Evolutionary conservation across 305 asterid genomes (phyloP).

Genomic region (Solanum hybrid): DNA sequence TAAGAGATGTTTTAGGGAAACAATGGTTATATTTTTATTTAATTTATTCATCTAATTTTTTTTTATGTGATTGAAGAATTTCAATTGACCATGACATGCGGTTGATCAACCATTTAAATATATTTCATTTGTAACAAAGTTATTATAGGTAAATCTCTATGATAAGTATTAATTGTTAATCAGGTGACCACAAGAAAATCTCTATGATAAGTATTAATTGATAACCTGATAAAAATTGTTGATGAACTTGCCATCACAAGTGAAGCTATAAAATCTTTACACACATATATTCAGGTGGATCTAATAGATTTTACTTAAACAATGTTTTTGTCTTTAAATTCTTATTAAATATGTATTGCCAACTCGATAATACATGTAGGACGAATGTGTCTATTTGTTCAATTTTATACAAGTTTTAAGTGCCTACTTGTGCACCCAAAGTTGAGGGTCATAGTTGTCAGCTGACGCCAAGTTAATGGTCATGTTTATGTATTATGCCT

Average conservation of each 20-base stretch:
- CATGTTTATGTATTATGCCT: no score
- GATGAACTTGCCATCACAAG: neutral
- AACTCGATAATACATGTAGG: no score
- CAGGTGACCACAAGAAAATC: neutral
- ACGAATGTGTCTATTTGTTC: no score
- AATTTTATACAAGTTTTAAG: no score
- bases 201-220: neutral
- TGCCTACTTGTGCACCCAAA: no score
- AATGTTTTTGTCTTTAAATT: no score
- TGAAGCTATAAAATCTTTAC: neutral
- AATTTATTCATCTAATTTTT: neutral
- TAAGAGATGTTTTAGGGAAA: neutral
- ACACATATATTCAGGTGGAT: no score
- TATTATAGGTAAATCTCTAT: neutral
- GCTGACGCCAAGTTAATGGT: no score
- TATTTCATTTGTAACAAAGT: neutral
- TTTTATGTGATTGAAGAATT: neutral
- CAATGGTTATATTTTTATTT: neutral
- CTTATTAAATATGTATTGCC: no score
- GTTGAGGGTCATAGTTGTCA: no score
- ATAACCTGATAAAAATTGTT: neutral
- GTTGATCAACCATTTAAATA: neutral
- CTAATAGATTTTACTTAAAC: no score
- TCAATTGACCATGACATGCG: neutral
- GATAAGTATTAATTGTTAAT: neutral